These are phyloP conservation scores for Globisporangium lucens DNA, from an alignment of 352 stramenopile genomes.

Conservation along the genomic window DNA sequence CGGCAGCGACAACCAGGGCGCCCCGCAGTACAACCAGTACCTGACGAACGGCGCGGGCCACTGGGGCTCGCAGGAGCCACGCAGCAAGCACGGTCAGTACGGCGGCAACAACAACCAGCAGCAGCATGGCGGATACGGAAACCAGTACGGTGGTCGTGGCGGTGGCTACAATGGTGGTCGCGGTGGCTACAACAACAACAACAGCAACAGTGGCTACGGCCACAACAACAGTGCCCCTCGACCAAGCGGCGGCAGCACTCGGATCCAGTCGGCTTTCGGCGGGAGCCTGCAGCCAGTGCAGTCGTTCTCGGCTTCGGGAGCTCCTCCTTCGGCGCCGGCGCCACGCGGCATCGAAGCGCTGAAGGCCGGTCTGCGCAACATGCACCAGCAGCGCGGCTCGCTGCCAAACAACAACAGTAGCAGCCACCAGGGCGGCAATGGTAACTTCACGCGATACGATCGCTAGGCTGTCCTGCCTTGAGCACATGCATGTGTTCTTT, in stretches of 20 bases:
- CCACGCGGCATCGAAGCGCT: constrained; percentile 65
- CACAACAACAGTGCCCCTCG: constrained; percentile 8
- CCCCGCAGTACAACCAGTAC: constrained; percentile 71
- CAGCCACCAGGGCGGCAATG: constrained; percentile 7
- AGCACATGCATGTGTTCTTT: neutral
- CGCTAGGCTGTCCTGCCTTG: constrained; percentile 25
- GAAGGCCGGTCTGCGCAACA: constrained; percentile 80
- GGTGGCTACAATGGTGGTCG: constrained; percentile 19
- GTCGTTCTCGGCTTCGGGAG: constrained; percentile 42
- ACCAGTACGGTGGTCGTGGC: constrained; percentile 28
- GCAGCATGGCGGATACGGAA: constrained; percentile 18
- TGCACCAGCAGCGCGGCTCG: constrained; percentile 70
- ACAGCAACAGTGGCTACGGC: constrained; percentile 23
- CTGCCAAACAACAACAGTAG: constrained; percentile 14
- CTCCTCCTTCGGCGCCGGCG: constrained; percentile 28
- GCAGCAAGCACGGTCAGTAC: constrained; percentile 73
- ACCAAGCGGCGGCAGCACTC: constrained; percentile 16
- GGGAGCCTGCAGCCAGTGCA: constrained; percentile 48
- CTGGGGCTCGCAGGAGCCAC: constrained; percentile 75
- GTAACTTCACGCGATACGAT: constrained; percentile 47
- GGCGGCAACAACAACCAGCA: constrained; percentile 25
- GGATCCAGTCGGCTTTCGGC: constrained; percentile 64
- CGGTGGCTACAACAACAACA: constrained; percentile 7
- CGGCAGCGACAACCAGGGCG: constrained; percentile 23
- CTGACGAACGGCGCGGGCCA: constrained; percentile 69